Percentiles rank a stretch among this genome's conserved stretches.
These are phyloP conservation scores for Ophidiomyces ophidiicola DNA, from an alignment of 2,329 filamentous ascomycete species.

Conservation along the genomic window DNA sequence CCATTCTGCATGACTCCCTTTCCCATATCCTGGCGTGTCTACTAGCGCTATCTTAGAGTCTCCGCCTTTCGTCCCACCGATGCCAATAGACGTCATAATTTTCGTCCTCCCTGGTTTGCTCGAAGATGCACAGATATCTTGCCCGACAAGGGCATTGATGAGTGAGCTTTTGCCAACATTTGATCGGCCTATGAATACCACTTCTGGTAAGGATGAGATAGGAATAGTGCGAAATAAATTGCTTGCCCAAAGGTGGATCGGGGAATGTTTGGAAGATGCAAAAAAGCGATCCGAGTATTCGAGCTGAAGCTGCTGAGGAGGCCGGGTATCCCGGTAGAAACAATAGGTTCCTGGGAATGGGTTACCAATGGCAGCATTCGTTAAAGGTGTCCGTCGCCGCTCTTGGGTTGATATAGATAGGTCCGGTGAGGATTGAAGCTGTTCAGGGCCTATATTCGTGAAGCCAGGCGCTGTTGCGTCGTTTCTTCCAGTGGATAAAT, in stretches of 20 bases:
- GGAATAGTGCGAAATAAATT: slow-evolving; percentile 50
- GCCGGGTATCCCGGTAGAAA: slow-evolving; percentile 41
- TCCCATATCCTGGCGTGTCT: slow-evolving; percentile 61
- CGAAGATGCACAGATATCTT: slow-evolving; percentile 43
- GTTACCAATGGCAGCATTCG: no score
- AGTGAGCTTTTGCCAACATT: slow-evolving; percentile 60
- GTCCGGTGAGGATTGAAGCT: no score
- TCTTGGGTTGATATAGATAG: no score
- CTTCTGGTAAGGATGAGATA: slow-evolving; percentile 43
- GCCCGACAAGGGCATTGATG: slow-evolving; percentile 50
- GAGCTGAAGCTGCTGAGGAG: slow-evolving; percentile 35
- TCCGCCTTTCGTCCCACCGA: slow-evolving; percentile 39
- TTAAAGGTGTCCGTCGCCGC: no score
- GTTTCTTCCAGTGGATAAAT: not conserved
- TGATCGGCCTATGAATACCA: slow-evolving; percentile 55
- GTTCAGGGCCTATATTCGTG: not conserved
- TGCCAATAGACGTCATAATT: slow-evolving; percentile 54
- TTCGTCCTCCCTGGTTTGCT: slow-evolving; percentile 50
- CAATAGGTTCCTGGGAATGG: slow-evolving; percentile 4
- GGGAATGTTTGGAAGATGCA: slow-evolving; percentile 34
- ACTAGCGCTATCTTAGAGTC: slow-evolving; percentile 46
- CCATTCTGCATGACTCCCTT: slow-evolving; percentile 50
- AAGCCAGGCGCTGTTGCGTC: not conserved
- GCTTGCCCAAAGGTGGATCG: slow-evolving; percentile 48
- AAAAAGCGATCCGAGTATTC: slow-evolving; percentile 38